These are phyloP conservation scores for Aspergillus pseudoviridinutans DNA, from an alignment of 2,329 filamentous ascomycete species.

Conservation along the genomic window DNA sequence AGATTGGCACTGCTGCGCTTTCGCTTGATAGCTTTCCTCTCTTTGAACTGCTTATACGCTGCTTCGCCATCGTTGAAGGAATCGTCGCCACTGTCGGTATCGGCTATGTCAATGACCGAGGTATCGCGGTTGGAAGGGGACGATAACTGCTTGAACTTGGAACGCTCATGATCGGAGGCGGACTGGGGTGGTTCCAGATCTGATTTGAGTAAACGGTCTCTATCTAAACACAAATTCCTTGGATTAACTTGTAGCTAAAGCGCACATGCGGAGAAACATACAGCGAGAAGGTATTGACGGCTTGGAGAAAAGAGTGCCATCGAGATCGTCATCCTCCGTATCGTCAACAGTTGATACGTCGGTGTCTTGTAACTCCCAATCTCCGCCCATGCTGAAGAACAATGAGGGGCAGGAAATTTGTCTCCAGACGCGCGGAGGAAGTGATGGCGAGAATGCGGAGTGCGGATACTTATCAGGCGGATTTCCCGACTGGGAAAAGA, in stretches of 20 bases:
- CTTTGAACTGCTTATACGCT: constrained; percentile 62
- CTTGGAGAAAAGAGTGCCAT: constrained; percentile 30
- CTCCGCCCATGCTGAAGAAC: constrained; percentile 20
- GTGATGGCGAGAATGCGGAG: constrained; percentile 9
- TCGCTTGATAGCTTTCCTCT: constrained; percentile 52
- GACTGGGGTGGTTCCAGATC: neutral
- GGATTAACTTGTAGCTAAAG: constrained; percentile 10
- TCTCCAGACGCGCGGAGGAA: neutral
- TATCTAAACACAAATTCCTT: constrained; percentile 9
- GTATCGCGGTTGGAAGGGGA: constrained; percentile 13
- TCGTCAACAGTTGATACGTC: constrained; percentile 25
- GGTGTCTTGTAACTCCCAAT: constrained; percentile 21
- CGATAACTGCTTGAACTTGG: constrained; percentile 3
- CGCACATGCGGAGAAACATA: constrained; percentile 5
- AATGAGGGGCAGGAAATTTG: neutral
- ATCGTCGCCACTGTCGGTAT: constrained; percentile 26
- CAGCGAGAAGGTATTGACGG: constrained; percentile 1
- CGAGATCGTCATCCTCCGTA: constrained; percentile 42
- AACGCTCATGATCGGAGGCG: neutral
- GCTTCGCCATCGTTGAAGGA: constrained; percentile 37
- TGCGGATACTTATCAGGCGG: neutral
- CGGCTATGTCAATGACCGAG: constrained; percentile 19
- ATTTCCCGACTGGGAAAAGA: constrained; percentile 21
- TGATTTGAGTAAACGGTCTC: neutral
- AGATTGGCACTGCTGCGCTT: constrained; percentile 50